These are phyloP conservation scores for Boletellus deceptivus DNA, from an alignment of 1,284 basidiomycete species.

Conservation along the genomic window DNA sequence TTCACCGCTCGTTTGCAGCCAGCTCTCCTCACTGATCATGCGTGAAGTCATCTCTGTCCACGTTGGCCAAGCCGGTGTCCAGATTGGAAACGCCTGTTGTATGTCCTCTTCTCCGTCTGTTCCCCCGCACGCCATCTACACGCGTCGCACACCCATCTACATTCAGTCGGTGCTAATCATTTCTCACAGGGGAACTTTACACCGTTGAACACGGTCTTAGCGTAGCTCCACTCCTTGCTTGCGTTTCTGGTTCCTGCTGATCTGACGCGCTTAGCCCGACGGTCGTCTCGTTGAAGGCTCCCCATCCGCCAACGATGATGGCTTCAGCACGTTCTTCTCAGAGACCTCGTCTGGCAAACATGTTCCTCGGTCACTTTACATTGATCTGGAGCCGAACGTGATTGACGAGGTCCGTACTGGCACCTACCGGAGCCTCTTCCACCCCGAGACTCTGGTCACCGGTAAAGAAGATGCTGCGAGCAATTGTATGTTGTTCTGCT, in stretches of 20 bases:
- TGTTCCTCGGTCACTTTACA: constrained; percentile 97
- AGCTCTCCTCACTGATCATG: constrained; percentile 46
- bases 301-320: constrained; percentile 75
- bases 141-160: constrained; percentile 14
- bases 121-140: constrained; percentile 11
- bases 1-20: constrained; percentile 3
- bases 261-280: constrained; percentile 57
- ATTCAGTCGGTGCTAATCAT: constrained; percentile 14
- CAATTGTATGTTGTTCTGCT: constrained; percentile 72
- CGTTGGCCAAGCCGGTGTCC: constrained; percentile 94
- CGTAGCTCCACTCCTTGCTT: constrained; percentile 48
- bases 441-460: constrained; percentile 97
- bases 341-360: constrained; percentile 95
- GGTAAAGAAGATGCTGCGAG: constrained; percentile 99
- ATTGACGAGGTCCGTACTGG: constrained; percentile 97
- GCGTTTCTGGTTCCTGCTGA: constrained; percentile 10
- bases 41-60: constrained; percentile 94
- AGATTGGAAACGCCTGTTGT: constrained; percentile 97
- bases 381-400: constrained; percentile 96
- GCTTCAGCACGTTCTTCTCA: constrained; percentile 97
- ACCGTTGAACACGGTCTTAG: constrained; percentile 96
- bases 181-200: constrained; percentile 87
- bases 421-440: constrained; percentile 95
- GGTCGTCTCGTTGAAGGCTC: constrained; percentile 76
- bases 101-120: constrained; percentile 39